Percentiles rank a stretch among this genome's conserved stretches.
phyloP scores from a whole-genome alignment of 306 rosid species.

The Acacia acuminata region DNA sequence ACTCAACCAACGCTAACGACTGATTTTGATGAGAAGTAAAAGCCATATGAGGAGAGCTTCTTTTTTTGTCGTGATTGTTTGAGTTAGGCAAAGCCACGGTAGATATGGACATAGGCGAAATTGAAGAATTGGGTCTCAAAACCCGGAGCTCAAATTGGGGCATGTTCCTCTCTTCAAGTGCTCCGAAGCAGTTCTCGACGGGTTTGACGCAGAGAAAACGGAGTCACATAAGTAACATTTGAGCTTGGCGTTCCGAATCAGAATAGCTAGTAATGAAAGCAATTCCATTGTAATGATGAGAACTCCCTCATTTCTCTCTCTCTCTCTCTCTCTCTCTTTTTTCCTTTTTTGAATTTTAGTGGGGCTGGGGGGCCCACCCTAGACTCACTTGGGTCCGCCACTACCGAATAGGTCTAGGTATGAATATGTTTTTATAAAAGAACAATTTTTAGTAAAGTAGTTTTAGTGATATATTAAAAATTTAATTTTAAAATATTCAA shows the following conservation, averaged over 20 bases:
- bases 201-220: conserved; percentile 83
- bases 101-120: conserved; percentile 66
- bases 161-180: conserved; percentile 84
- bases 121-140: conserved; percentile 39
- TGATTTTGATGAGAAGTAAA: conserved; percentile 42
- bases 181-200: conserved; percentile 85
- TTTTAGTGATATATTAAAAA: too few species aligned
- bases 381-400: too few species aligned
- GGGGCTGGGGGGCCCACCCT: too few species aligned
- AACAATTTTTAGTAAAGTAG: too few species aligned
- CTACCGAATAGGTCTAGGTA: too few species aligned
- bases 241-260: conserved; percentile 58
- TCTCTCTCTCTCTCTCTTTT: too few species aligned
- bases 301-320: too few species aligned
- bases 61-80: conserved; percentile 60
- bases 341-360: too few species aligned
- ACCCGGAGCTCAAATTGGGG: conserved; percentile 62
- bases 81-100: conserved; percentile 55
- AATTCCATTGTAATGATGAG: too few species aligned
- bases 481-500: too few species aligned
- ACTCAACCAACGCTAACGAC: conserved; percentile 59
- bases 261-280: conserved; percentile 33
- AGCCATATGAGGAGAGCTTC: conserved; percentile 57
- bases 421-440: too few species aligned
- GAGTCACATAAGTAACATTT: conserved; percentile 72